Conservation (phyloP, 345 rosid species). For the Eucalyptus coolabah region DNA sequence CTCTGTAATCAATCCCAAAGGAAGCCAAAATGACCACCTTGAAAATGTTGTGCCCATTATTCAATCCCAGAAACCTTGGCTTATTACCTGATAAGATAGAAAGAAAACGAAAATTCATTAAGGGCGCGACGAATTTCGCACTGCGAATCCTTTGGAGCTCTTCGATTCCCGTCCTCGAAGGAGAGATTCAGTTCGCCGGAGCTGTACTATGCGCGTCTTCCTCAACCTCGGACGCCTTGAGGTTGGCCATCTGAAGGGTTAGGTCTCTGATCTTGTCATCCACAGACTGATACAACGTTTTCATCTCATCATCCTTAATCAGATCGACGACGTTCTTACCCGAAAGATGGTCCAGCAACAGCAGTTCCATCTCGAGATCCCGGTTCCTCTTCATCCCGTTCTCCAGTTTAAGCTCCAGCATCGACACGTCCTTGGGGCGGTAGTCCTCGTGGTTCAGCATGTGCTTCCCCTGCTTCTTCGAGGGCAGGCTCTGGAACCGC, state of each 20-base stretch:
- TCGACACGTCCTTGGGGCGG: background rate
- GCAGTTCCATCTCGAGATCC: conserved; percentile 11
- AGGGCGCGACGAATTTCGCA: background rate
- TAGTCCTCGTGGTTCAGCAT: conserved; percentile 19
- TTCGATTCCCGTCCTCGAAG: background rate
- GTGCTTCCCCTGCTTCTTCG: conserved; percentile 13
- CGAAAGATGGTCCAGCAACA: background rate
- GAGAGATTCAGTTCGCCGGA: background rate
- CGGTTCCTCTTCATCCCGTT: conserved; percentile 4
- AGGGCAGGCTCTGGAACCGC: conserved; percentile 6
- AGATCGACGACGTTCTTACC: background rate
- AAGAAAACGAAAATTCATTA: background rate
- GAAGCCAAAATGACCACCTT: background rate
- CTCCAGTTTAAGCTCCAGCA: background rate
- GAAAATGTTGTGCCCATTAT: background rate
- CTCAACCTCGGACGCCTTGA: background rate
- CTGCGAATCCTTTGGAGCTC: background rate
- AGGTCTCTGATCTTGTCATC: background rate
- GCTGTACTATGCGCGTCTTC: background rate
- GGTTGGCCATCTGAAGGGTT: background rate
- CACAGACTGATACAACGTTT: background rate
- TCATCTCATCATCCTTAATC: background rate
- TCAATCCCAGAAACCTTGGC: background rate
- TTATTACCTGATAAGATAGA: background rate
- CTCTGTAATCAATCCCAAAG: background rate